Conservation (phyloP, 2,329 filamentous ascomycete genomes). For the Allantophomopsis lycopodina region DNA sequence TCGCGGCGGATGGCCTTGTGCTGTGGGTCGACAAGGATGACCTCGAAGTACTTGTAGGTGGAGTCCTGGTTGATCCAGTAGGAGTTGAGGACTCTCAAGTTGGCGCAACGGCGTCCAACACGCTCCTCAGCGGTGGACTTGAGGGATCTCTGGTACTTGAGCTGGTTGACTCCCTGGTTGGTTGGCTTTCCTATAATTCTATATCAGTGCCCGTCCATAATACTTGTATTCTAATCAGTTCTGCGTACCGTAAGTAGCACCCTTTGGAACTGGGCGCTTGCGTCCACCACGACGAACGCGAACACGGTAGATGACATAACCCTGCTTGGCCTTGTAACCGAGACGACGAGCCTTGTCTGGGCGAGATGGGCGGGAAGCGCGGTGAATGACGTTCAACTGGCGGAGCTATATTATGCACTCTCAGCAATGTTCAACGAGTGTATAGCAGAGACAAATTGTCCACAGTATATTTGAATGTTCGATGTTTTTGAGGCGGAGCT, state of each 20-base stretch:
- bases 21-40: constrained; percentile 98
- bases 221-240: background rate
- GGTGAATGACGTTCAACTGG: constrained; percentile 99
- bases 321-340: constrained; percentile 99
- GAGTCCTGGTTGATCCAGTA: constrained; percentile 99
- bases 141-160: constrained; percentile 99
- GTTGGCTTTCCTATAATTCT: constrained; percentile 79
- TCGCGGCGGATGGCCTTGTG: constrained; percentile 99
- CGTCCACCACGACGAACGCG: constrained; percentile 97
- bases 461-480: constrained; percentile 18
- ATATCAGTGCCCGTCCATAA: constrained; percentile 1
- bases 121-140: constrained; percentile 97
- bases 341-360: constrained; percentile 99
- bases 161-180: constrained; percentile 99
- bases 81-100: constrained; percentile 98
- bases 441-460: constrained; percentile 54
- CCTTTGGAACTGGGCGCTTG: constrained; percentile 93
- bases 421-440: constrained; percentile 99
- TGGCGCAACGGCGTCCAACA: constrained; percentile 97
- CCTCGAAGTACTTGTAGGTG: constrained; percentile 99
- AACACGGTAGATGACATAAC: constrained; percentile 99
- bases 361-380: constrained; percentile 92
- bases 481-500: constrained; percentile 6
- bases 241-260: constrained; percentile 88
- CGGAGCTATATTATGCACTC: constrained; percentile 99